A percentile compares a stretch with the other conserved stretches of the same genome.
Evolutionary conservation across 192 early-diverging fungal species (phyloP).

Genomic region (Podila minutissima): DNA sequence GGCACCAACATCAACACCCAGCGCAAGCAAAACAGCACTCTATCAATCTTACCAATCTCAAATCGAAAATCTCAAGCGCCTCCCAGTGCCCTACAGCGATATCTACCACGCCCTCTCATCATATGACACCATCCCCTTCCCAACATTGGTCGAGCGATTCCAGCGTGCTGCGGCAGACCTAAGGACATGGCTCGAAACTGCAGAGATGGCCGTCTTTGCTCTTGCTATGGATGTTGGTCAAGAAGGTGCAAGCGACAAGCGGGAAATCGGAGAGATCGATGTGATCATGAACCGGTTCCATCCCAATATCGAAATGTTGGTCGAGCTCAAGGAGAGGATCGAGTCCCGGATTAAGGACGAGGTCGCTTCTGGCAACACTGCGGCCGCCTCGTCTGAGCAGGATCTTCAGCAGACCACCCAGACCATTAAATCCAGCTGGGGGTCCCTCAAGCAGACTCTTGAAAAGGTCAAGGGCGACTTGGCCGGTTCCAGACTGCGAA

Average conservation of each 20-base stretch:
- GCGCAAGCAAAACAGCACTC: constrained; percentile 11
- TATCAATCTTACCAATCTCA: constrained; percentile 46
- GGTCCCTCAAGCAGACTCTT: constrained; percentile 63
- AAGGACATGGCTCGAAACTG: constrained; percentile 60
- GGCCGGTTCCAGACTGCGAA: constrained; percentile 44
- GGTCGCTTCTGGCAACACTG: constrained; percentile 8
- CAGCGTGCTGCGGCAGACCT: constrained; percentile 39
- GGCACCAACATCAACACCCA: constrained; percentile 1
- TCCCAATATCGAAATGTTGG: constrained; percentile 54
- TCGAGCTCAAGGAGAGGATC: constrained; percentile 55
- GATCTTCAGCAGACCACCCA: constrained; percentile 46
- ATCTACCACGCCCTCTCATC: constrained; percentile 55
- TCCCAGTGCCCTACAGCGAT: constrained; percentile 48
- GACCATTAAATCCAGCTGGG: constrained; percentile 64
- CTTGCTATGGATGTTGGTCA: constrained; percentile 60
- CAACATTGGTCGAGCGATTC: constrained; percentile 47
- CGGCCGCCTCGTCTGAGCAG: constrained; percentile 21
- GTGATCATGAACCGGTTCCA: constrained; percentile 54
- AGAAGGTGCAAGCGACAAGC: constrained; percentile 48
- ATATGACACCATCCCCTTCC: constrained; percentile 43
- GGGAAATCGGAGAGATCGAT: constrained; percentile 54
- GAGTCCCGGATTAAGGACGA: constrained; percentile 28
- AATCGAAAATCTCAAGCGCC: constrained; percentile 48
- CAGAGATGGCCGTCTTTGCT: constrained; percentile 63
- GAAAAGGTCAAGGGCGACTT: constrained; percentile 61